These are phyloP conservation scores for Obba rivulosa DNA, from an alignment of 768 basidiomycete species.

Conservation along the genomic window DNA sequence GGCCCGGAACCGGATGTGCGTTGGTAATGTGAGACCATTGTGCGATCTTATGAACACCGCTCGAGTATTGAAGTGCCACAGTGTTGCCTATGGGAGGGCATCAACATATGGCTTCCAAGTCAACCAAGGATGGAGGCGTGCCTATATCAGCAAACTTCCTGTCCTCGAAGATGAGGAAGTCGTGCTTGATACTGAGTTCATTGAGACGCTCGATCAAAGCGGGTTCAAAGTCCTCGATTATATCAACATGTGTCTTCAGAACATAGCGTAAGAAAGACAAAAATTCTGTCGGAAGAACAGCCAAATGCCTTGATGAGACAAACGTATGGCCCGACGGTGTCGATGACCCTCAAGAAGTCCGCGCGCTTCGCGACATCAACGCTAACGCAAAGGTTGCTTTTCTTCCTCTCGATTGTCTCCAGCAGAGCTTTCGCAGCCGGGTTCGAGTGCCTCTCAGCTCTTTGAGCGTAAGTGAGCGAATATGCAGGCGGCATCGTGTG, in stretches of 20 bases:
- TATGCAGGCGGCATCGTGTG: constrained; percentile 28
- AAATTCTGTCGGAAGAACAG: background rate
- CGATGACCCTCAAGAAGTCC: constrained; percentile 81
- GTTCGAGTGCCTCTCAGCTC: constrained; percentile 57
- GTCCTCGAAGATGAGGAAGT: constrained; percentile 97
- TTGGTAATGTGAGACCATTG: constrained; percentile 97
- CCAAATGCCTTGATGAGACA: constrained; percentile 87
- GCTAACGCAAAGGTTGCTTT: constrained; percentile 90
- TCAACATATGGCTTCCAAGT: background rate
- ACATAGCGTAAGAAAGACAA: constrained; percentile 6
- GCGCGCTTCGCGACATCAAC: constrained; percentile 84
- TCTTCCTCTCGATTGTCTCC: constrained; percentile 78
- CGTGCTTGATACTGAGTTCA: constrained; percentile 69
- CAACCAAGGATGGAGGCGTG: constrained; percentile 28
- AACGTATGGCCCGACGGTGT: constrained; percentile 82
- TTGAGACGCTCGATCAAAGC: constrained; percentile 65
- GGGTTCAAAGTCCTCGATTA: constrained; percentile 85
- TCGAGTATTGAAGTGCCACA: constrained; percentile 89
- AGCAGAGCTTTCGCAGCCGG: constrained; percentile 76
- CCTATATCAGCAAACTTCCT: constrained; percentile 99
- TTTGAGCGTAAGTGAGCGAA: constrained; percentile 54
- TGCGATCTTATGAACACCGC: constrained; percentile 89
- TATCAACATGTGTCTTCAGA: constrained; percentile 89
- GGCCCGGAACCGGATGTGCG: constrained; percentile 95
- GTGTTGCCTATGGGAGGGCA: constrained; percentile 74